phyloP scores from a whole-genome alignment of 108 stramenopile species.

The Parietichytrium sp. region DNA sequence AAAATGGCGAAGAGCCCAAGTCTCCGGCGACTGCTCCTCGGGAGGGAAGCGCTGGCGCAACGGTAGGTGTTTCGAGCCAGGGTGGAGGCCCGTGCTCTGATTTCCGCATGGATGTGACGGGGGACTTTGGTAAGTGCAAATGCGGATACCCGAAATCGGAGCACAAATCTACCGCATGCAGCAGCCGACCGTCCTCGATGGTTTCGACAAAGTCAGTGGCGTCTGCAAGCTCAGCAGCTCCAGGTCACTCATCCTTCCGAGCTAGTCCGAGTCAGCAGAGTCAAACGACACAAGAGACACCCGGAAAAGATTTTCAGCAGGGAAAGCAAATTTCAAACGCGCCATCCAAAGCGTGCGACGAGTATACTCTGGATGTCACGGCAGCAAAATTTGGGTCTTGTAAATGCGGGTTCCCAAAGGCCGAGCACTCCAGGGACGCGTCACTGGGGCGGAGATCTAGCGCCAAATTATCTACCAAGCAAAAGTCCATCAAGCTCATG shows the following conservation, averaged over 20 bases:
- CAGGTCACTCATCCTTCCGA: too few species aligned
- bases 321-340: too few species aligned
- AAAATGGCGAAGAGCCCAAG: not conserved
- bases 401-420: conserved; percentile 6
- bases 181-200: not conserved
- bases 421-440: not conserved
- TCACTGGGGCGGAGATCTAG: too few species aligned
- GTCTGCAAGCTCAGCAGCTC: too few species aligned
- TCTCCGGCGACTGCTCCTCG: too few species aligned
- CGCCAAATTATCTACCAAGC: too few species aligned
- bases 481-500: too few species aligned
- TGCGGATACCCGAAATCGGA: conserved; percentile 22
- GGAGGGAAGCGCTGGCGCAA: too few species aligned
- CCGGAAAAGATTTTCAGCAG: too few species aligned
- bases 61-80: not conserved
- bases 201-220: too few species aligned
- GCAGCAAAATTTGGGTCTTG: conserved; percentile 11
- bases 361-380: not conserved
- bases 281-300: too few species aligned
- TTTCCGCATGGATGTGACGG: not conserved
- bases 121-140: conserved; percentile 9
- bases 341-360: not conserved
- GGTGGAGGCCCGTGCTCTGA: not conserved
- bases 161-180: not conserved
- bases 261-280: too few species aligned